These are phyloP conservation scores for Sporothrix sp. DNA, from an alignment of 2,329 filamentous ascomycete species.

Conservation along the genomic window DNA sequence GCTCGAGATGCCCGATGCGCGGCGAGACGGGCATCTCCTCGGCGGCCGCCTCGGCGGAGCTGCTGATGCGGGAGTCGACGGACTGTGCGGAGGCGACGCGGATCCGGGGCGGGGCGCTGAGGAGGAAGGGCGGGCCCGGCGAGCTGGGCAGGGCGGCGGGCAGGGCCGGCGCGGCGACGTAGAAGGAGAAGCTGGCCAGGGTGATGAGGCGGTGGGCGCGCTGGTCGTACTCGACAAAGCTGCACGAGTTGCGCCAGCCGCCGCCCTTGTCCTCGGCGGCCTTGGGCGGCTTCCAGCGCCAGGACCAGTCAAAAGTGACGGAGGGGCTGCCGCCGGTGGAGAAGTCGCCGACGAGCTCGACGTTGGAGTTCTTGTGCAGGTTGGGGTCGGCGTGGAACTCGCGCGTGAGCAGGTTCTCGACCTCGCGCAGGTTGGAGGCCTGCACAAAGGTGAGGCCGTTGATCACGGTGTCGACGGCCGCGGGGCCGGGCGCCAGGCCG, in stretches of 20 bases:
- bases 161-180: constrained; percentile 74
- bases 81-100: constrained; percentile 82
- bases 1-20: constrained; percentile 18
- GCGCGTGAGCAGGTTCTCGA: constrained; percentile 86
- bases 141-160: constrained; percentile 56
- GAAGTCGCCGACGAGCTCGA: constrained; percentile 89
- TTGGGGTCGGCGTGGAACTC: constrained; percentile 98
- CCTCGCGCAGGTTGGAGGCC: constrained; percentile 72
- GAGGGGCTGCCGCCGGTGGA: constrained; percentile 72
- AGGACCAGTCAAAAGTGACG: constrained; percentile 87
- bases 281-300: constrained; percentile 94
- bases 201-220: constrained; percentile 81
- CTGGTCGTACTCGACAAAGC: constrained; percentile 95
- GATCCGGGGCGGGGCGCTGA: constrained; percentile 64
- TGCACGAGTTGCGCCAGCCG: constrained; percentile 94
- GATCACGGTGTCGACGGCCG: constrained; percentile 61
- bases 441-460: constrained; percentile 88
- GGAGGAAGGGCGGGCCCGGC: constrained; percentile 61
- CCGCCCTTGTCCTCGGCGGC: constrained; percentile 68
- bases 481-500: constrained; percentile 15
- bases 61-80: constrained; percentile 73
- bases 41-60: constrained; percentile 53
- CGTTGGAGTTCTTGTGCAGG: constrained; percentile 92
- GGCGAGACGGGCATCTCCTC: constrained; percentile 54
- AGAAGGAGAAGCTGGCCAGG: constrained; percentile 88